Evolutionary conservation across 352 stramenopile genomes (phyloP).

Genomic region (Phytophthora quininea): DNA sequence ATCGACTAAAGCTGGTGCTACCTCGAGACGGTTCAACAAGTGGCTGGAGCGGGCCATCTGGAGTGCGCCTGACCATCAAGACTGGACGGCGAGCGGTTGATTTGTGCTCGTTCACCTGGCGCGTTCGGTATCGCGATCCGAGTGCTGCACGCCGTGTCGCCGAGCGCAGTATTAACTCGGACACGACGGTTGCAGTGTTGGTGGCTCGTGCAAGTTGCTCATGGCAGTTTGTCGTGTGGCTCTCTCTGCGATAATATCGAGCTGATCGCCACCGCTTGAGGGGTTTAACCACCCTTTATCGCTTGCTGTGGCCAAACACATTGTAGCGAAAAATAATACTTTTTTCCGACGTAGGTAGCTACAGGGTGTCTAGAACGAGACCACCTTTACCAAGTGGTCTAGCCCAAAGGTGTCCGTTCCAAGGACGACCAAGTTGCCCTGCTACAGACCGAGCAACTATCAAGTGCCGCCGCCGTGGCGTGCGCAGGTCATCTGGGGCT

Average conservation of each 20-base stretch:
- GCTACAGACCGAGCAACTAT: conserved; percentile 27
- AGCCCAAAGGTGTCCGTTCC: conserved; percentile 11
- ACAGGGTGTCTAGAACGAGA: too few relatives aligned
- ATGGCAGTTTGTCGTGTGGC: not conserved
- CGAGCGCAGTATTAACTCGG: conserved; percentile 1
- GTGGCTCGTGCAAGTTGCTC: not conserved
- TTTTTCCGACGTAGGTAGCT: not conserved
- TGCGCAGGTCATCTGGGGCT: conserved; percentile 20
- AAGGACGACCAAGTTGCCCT: conserved; percentile 6
- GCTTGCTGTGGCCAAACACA: not conserved
- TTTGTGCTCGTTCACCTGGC: conserved; percentile 30
- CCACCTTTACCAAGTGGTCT: not conserved
- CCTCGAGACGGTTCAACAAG: conserved; percentile 18
- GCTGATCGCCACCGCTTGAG: not conserved
- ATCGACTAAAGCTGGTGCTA: conserved; percentile 5
- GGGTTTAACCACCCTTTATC: not conserved
- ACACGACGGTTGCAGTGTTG: too few relatives aligned
- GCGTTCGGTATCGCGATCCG: conserved; percentile 13
- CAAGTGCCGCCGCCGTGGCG: conserved; percentile 18
- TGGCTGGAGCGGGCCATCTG: conserved; percentile 25
- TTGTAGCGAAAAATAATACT: not conserved
- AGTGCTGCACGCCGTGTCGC: conserved; percentile 15
- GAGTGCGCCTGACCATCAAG: conserved; percentile 18
- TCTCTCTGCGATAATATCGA: conserved; percentile 1
- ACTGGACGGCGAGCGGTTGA: conserved; percentile 16